These are phyloP conservation scores for Stephanodiscus minutulus DNA, from an alignment of 108 stramenopile genomes.

Conservation along the genomic window DNA sequence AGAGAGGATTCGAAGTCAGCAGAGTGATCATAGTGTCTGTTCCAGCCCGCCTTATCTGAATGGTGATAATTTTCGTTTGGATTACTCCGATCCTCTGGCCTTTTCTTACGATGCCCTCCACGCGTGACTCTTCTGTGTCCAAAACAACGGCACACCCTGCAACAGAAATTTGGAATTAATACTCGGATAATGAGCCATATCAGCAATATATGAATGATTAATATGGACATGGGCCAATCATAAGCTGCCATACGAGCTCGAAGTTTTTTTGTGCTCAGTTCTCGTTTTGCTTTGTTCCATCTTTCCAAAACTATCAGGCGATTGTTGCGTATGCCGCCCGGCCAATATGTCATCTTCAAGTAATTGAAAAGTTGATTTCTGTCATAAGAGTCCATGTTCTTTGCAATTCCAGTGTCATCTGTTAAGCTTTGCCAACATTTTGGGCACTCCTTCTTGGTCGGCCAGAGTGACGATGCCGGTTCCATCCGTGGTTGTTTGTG, in stretches of 20 bases:
- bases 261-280: conserved; percentile 27
- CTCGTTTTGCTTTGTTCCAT: conserved; percentile 34
- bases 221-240: conserved; percentile 10
- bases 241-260: conserved; percentile 26
- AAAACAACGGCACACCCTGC: background rate
- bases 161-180: background rate
- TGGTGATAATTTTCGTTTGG: background rate
- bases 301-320: conserved; percentile 38
- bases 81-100: background rate
- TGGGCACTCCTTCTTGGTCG: conserved; percentile 35
- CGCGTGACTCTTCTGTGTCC: background rate
- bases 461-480: conserved; percentile 35
- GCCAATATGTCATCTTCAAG: conserved; percentile 47
- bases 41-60: background rate
- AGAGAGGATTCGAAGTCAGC: background rate
- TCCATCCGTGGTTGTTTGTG: conserved; percentile 12
- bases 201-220: conserved; percentile 11
- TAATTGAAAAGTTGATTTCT: conserved; percentile 30
- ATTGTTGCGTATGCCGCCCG: conserved; percentile 38
- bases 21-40: conserved; percentile 1
- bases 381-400: conserved; percentile 35
- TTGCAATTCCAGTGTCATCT: background rate
- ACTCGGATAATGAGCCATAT: conserved; percentile 1
- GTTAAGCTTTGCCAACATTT: conserved; percentile 39
- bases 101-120: background rate